Percentiles rank a stretch among this genome's conserved stretches.
Evolutionary conservation across 140 eudicot species (phyloP).

Genomic region (Flaveria floridana): DNA sequence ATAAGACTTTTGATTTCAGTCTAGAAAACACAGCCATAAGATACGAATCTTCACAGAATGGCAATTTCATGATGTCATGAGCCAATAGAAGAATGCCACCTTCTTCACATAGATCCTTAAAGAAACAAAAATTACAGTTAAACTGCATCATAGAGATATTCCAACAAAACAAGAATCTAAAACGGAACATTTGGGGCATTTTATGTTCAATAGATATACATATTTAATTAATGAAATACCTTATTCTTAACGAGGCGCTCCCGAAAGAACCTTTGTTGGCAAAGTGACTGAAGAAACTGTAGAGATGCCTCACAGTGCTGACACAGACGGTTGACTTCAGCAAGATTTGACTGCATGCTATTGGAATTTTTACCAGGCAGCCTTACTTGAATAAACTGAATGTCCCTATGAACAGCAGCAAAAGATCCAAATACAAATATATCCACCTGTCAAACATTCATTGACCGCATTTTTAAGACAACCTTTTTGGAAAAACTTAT

Average conservation of each 20-base stretch:
- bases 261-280: slow-evolving; percentile 76
- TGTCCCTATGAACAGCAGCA: slow-evolving; percentile 63
- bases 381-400: slow-evolving; percentile 59
- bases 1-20: slow-evolving; percentile 72
- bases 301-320: slow-evolving; percentile 92
- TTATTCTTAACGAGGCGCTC: slow-evolving; percentile 78
- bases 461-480: slow-evolving; percentile 18
- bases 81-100: slow-evolving; percentile 85
- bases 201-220: not conserved
- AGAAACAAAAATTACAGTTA: slow-evolving; percentile 22
- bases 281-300: slow-evolving; percentile 77
- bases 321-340: slow-evolving; percentile 61
- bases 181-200: not conserved
- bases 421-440: slow-evolving; percentile 65
- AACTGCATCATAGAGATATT: slow-evolving; percentile 8
- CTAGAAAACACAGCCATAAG: slow-evolving; percentile 69
- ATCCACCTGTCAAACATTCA: slow-evolving; percentile 67
- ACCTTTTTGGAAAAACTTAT: not conserved
- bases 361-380: slow-evolving; percentile 44
- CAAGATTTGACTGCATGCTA: slow-evolving; percentile 36
- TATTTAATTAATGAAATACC: slow-evolving; percentile 42
- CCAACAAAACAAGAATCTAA: slow-evolving; percentile 9
- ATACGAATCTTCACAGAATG: slow-evolving; percentile 38
- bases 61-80: slow-evolving; percentile 58
- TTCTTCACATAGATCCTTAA: slow-evolving; percentile 85